phyloP scores from a whole-genome alignment of 192 early-diverging fungal genomes.

The Thoreauomyces humboldtii region DNA sequence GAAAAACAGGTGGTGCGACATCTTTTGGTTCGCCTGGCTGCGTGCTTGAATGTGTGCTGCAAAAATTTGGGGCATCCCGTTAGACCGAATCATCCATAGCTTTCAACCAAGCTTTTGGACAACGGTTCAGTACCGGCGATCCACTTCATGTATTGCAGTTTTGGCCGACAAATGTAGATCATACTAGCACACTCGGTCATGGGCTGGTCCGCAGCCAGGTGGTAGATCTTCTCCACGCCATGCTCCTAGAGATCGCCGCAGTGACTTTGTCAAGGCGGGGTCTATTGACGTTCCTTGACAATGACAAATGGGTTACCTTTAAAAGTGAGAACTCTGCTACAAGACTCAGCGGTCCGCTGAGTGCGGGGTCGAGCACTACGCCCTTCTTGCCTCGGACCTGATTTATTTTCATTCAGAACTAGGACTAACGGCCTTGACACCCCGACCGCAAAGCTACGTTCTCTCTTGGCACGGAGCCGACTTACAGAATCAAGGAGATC shows the following conservation, averaged over 20 bases:
- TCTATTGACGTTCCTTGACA: background rate
- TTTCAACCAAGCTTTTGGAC: too few species aligned
- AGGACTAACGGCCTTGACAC: too few species aligned
- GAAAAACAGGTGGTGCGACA: conserved; percentile 62
- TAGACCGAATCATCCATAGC: too few species aligned
- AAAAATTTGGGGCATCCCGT: too few species aligned
- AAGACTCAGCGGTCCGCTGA: conserved; percentile 80
- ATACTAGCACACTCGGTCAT: conserved; percentile 72
- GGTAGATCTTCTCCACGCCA: conserved; percentile 92
- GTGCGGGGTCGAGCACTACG: conserved; percentile 80
- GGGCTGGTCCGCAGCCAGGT: conserved; percentile 63
- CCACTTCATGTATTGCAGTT: conserved; percentile 59
- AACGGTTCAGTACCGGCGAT: conserved; percentile 29
- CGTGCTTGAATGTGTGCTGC: conserved; percentile 18
- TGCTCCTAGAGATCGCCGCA: conserved; percentile 64
- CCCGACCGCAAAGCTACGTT: too few species aligned
- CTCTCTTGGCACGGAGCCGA: too few species aligned
- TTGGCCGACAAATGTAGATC: conserved; percentile 83
- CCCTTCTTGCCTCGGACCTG: conserved; percentile 88
- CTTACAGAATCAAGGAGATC: conserved; percentile 75
- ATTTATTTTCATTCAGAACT: too few species aligned
- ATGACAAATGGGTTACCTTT: conserved; percentile 49
- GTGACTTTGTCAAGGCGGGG: background rate
- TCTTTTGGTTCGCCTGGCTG: background rate
- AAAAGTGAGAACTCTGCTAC: conserved; percentile 85